Percentiles rank a stretch among this genome's conserved stretches.
Conservation (phyloP, 73 alveolate genomes). For the Paramecium sexaurelia region DNA sequence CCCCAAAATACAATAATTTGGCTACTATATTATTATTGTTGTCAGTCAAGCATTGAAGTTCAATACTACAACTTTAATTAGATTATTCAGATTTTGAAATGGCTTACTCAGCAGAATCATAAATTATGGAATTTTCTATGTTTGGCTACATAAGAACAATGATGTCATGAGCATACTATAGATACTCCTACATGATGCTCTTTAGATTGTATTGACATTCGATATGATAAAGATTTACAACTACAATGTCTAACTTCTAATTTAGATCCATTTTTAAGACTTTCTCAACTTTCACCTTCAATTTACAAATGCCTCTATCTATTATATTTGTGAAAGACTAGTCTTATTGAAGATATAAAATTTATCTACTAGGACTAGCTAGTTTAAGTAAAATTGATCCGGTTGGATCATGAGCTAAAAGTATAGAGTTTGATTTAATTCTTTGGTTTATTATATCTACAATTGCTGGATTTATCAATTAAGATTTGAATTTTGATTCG, state of each 20-base stretch:
- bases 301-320: background rate
- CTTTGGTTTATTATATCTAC: background rate
- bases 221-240: background rate
- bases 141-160: background rate
- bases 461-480: background rate
- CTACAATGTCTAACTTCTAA: background rate
- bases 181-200: background rate
- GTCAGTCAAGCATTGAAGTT: background rate
- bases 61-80: background rate
- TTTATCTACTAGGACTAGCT: background rate
- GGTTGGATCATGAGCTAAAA: conserved; percentile 29
- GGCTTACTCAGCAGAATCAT: background rate
- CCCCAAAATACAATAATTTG: background rate
- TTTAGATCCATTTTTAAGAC: background rate
- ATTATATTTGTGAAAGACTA: background rate
- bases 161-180: background rate
- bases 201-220: background rate
- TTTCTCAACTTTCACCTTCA: background rate
- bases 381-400: background rate
- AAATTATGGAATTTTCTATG: background rate
- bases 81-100: background rate
- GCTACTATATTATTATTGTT: background rate
- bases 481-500: background rate
- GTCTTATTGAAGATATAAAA: background rate
- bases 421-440: background rate